These are phyloP conservation scores for Cronartium ribicola DNA, from an alignment of 1,284 basidiomycete species.

Conservation along the genomic window DNA sequence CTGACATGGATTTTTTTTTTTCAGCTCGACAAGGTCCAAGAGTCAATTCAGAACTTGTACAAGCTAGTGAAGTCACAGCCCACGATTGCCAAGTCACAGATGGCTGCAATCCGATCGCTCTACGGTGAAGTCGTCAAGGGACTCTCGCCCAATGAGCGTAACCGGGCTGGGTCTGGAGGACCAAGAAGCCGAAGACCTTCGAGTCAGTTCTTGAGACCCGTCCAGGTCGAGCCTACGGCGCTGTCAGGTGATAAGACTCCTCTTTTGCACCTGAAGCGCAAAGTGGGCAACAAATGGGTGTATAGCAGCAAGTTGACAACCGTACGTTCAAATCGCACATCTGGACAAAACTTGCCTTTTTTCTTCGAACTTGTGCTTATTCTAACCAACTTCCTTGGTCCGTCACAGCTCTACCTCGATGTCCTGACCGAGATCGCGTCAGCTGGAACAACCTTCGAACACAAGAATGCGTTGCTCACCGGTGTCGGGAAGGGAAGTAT, in stretches of 20 bases:
- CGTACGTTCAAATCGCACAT: constrained; percentile 48
- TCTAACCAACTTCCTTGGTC: neutral
- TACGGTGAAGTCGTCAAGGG: constrained; percentile 84
- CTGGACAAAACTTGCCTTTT: too few relatives aligned
- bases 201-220: constrained; percentile 88
- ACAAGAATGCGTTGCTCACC: constrained; percentile 95
- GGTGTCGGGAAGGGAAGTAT: constrained; percentile 97
- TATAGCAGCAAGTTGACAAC: constrained; percentile 90
- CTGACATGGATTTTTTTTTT: neutral
- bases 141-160: constrained; percentile 41
- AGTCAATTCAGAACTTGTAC: constrained; percentile 93
- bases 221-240: constrained; percentile 64
- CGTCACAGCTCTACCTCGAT: constrained; percentile 64
- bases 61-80: constrained; percentile 94
- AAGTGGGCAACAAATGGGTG: constrained; percentile 92
- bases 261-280: constrained; percentile 90
- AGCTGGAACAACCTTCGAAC: constrained; percentile 94
- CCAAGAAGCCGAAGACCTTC: constrained; percentile 75
- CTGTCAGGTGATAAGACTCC: constrained; percentile 87
- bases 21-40: constrained; percentile 82
- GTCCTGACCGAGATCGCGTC: constrained; percentile 96
- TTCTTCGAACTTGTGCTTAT: neutral
- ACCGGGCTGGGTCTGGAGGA: constrained; percentile 45
- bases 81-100: constrained; percentile 92
- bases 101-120: constrained; percentile 91